Percentiles rank a stretch among this genome's conserved stretches.
Conservation (phyloP, 129 eudicot genomes). For the Gnaphalium uliginosum region DNA sequence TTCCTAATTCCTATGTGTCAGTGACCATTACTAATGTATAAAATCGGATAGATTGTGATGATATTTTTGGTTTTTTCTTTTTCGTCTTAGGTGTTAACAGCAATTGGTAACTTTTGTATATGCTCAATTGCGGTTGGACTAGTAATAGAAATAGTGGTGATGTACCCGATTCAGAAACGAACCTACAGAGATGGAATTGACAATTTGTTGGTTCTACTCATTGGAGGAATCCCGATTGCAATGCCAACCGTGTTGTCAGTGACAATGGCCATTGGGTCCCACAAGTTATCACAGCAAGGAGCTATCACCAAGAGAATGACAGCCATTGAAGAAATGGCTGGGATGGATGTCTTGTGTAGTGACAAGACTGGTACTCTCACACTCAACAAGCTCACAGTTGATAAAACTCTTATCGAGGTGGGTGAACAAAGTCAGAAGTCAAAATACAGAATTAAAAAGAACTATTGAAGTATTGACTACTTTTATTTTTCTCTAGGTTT, state of each 20-base stretch:
- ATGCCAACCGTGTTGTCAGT: constrained; percentile 93
- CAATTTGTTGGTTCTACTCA: constrained; percentile 75
- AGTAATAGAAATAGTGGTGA: constrained; percentile 60
- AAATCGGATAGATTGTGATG: neutral
- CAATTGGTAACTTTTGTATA: constrained; percentile 78
- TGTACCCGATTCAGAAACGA: constrained; percentile 83
- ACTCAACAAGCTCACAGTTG: constrained; percentile 83
- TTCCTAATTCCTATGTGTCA: neutral
- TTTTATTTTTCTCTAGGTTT: constrained; percentile 37
- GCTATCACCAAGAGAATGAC: constrained; percentile 97
- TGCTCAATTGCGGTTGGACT: constrained; percentile 77
- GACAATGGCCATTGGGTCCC: constrained; percentile 95
- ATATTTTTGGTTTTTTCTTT: neutral
- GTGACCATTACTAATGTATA: neutral
- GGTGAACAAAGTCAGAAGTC: constrained; percentile 2
- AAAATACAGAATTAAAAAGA: neutral
- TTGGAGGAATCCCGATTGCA: constrained; percentile 92
- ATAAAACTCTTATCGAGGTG: constrained; percentile 72
- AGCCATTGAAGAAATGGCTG: constrained; percentile 95
- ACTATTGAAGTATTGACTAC: neutral
- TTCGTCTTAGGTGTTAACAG: constrained; percentile 57
- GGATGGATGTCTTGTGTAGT: constrained; percentile 93
- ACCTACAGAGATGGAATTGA: constrained; percentile 81
- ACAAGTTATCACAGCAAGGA: constrained; percentile 77
- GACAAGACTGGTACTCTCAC: constrained; percentile 97